Evolutionary conservation across 2,329 filamentous ascomycete species (phyloP), one percentile per base, ranked within the genome.

Genomic region (Apiospora sp.): DNA sequence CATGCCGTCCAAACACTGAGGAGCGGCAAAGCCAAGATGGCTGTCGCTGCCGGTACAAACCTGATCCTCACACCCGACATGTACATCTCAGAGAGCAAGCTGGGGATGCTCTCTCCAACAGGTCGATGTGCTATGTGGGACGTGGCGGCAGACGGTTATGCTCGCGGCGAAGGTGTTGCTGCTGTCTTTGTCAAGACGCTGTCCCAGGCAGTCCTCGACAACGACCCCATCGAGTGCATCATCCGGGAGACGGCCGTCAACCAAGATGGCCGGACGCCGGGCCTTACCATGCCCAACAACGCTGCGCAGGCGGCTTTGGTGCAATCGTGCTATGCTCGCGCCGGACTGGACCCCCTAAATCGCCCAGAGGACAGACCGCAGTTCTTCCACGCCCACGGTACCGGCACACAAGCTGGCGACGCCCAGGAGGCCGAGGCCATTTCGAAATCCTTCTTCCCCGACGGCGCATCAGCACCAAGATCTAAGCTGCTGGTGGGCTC

Each of bases 141-240:
- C 72, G 72, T 76, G 78, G 81, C 16, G 83, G 78, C n/a, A 3
- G 37, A 46, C 27, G 67, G 67, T 3, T 68, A 68, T 30, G 41
- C 19, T 10, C 43, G 67, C 4, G 67, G 67, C 16, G 89, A 91
- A 76, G 89, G 88, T 1, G 78, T 86, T 12, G 86, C 83, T 0
- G 82, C 85, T 12, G 64, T 91, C 3, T 77, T 90, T 5, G 76
- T 91, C 19, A 91, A 91, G 78, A 83, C 82, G 0, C 79, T 86
- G 27, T 84, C 83, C 43, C 83, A 82, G 49, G 90, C 90, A 0
- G 73, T 91, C 8, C 80, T 80, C 4, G 88, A 89, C 69, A 86
- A 86, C 7, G 84, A 86, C 71, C 68, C 73, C 0, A 87, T 89
- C 48, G 79, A 84, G 51, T 84, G 82, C 27, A 77, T 89, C 64